These are phyloP conservation scores for Eruca vesicaria DNA, from an alignment of 441 rosid genomes.

Conservation along the genomic window DNA sequence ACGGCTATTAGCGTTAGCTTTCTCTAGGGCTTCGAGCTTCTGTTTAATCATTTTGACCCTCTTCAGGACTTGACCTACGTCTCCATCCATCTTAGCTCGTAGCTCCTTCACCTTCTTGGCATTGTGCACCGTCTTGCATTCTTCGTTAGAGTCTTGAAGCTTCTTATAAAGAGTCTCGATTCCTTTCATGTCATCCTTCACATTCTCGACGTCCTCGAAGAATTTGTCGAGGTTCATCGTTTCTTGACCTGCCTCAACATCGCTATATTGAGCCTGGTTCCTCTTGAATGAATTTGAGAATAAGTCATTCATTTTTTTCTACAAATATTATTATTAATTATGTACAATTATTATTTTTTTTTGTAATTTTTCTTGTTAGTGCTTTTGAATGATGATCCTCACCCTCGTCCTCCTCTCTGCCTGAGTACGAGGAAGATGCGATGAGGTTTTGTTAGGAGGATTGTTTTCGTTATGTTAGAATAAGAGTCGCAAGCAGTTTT, in stretches of 20 bases:
- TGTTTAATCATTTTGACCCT: slow-evolving; percentile 68
- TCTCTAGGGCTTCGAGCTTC: slow-evolving; percentile 78
- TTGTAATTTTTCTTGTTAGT: background rate
- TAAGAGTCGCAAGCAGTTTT: slow-evolving; percentile 25
- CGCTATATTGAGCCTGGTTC: slow-evolving; percentile 53
- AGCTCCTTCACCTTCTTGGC: slow-evolving; percentile 72
- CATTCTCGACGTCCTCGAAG: slow-evolving; percentile 80
- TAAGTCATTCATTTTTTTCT: slow-evolving; percentile 74
- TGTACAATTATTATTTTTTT: background rate
- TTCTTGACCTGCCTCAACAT: slow-evolving; percentile 70
- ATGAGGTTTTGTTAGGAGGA: slow-evolving; percentile 2
- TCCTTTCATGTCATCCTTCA: slow-evolving; percentile 67
- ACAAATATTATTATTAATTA: background rate
- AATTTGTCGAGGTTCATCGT: slow-evolving; percentile 66
- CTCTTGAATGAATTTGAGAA: slow-evolving; percentile 82
- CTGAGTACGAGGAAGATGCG: slow-evolving; percentile 19
- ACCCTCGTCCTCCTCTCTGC: slow-evolving; percentile 30
- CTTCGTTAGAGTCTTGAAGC: slow-evolving; percentile 73
- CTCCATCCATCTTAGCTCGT: slow-evolving; percentile 68
- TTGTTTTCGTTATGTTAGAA: slow-evolving; percentile 23
- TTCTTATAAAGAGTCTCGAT: slow-evolving; percentile 60
- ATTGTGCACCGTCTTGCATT: slow-evolving; percentile 68
- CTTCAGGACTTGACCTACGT: slow-evolving; percentile 65
- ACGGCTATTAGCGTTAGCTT: slow-evolving; percentile 65
- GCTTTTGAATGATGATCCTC: slow-evolving; percentile 8